Percentiles rank a stretch among this genome's conserved stretches.
Conservation (phyloP, 2,329 filamentous ascomycete genomes). For the Xylariaceae sp. region DNA sequence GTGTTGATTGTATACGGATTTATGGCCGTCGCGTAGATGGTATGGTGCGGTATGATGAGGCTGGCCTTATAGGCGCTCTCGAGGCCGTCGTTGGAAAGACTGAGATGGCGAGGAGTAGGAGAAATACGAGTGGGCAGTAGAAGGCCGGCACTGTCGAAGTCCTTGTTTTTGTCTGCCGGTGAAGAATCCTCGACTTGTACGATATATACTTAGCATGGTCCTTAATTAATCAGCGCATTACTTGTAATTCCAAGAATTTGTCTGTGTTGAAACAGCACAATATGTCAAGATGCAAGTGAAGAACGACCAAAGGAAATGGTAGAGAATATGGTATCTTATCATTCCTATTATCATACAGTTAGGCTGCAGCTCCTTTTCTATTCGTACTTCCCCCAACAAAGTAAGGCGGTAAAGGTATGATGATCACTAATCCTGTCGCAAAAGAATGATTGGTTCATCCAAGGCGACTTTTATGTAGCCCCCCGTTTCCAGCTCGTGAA, state of each 20-base stretch:
- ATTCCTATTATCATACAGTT: constrained; percentile 27
- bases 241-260: too few species aligned
- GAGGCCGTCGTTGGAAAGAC: constrained; percentile 69
- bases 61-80: constrained; percentile 68
- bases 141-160: too few species aligned
- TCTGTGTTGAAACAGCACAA: background rate
- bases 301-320: background rate
- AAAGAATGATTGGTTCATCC: constrained; percentile 17
- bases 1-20: constrained; percentile 72
- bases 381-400: constrained; percentile 8
- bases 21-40: constrained; percentile 63
- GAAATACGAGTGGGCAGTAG: constrained; percentile 39
- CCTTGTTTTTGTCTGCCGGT: background rate
- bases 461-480: constrained; percentile 11
- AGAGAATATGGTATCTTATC: constrained; percentile 16
- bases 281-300: background rate
- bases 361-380: constrained; percentile 13
- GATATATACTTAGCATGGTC: too few species aligned
- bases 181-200: too few species aligned
- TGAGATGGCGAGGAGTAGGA: constrained; percentile 38
- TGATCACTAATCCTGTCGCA: constrained; percentile 11
- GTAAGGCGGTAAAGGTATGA: constrained; percentile 15
- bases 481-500: constrained; percentile 10
- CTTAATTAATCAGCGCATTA: too few species aligned
- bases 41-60: constrained; percentile 69